A percentile compares a stretch with the other conserved stretches of the same genome.
Evolutionary conservation across 106 monocot genomes (phyloP).

Genomic region (Apostasia shenzhenica): DNA sequence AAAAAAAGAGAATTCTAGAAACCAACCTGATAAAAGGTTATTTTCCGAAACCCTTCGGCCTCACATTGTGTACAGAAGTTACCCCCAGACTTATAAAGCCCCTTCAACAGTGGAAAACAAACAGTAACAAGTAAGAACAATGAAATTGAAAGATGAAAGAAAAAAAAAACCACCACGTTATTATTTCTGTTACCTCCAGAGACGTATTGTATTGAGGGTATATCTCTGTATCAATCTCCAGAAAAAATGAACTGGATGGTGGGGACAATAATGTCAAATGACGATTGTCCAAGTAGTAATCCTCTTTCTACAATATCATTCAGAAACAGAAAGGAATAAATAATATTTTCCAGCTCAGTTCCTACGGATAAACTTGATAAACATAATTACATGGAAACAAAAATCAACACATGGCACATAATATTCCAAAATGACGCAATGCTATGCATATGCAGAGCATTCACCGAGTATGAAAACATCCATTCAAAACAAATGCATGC

Average conservation of each 20-base stretch:
- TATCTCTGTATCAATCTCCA: constrained; percentile 93
- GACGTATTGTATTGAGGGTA: constrained; percentile 91
- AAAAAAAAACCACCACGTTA: not conserved
- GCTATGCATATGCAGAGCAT: too few relatives aligned
- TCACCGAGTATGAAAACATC: too few relatives aligned
- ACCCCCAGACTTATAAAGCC: constrained; percentile 78
- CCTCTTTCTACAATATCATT: constrained; percentile 40
- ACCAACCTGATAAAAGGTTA: constrained; percentile 92
- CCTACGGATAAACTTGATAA: too few relatives aligned
- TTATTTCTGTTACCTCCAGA: constrained; percentile 64
- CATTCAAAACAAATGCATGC: too few relatives aligned
- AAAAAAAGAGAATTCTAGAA: not conserved
- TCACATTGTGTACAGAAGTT: constrained; percentile 99
- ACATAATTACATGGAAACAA: too few relatives aligned
- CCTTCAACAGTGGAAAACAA: constrained; percentile 40
- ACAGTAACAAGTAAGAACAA: constrained; percentile 7
- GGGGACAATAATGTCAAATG: constrained; percentile 63
- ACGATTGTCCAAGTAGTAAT: constrained; percentile 43
- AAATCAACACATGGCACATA: too few relatives aligned
- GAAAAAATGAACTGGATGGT: constrained; percentile 48
- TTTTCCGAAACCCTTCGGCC: constrained; percentile 95
- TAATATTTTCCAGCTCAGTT: not conserved
- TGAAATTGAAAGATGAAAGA: not conserved
- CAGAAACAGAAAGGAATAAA: not conserved
- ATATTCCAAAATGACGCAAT: too few relatives aligned